Base-by-base conservation (phyloP, 176 grass and related monocot species). In the Triticum dicoccoides region DNA sequence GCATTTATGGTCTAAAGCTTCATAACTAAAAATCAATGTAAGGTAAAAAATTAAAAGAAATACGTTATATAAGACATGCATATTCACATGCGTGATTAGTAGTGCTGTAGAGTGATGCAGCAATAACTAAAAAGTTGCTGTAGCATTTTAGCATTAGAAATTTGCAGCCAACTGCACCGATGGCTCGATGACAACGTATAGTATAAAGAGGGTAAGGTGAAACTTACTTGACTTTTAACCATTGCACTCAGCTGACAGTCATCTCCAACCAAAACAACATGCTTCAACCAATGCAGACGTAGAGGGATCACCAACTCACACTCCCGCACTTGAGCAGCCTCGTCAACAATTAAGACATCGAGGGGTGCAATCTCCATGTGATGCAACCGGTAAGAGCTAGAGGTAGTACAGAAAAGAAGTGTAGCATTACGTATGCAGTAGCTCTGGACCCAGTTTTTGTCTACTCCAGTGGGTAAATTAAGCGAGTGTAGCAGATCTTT, bases 241-340 rank as follows among this genome's bases (percentile, higher is more conserved):
- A 90, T 52, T 27, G 95, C 83, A 20, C 91, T 92, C 59, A 98
- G 84, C 61, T 98, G 95, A 58, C 82, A 80, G 78, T 92, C 91
- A 87, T 98, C 91, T 14, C 95, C 95, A 11, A 98, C 93, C 59
- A 98, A 78, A 90, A 98, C 47, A 82, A 87, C 89, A 86, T 92
- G 85, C 82, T 90, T 95, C 29, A 98, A 44, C 69, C 71, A 65
- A 85, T 77, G 13, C 56, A 98, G 69, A 38, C 80, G 86, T 33
- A 98, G 70, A 9, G 91, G 95, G 14, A 98, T 98, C 17, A 90
- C 13, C 27, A 92, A 90, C 82, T 98, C 95, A 56, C 93, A 95
- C 65, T 95, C 95, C 47, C 77, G 95, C 15, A 93, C 81, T 71
- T 98, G 93, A 11, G 95, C 91, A 70, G 92, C 93, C 72, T 98